Base-by-base conservation (phyloP, 805 yeast genomes). In the Barnettozyma californica region DNA sequence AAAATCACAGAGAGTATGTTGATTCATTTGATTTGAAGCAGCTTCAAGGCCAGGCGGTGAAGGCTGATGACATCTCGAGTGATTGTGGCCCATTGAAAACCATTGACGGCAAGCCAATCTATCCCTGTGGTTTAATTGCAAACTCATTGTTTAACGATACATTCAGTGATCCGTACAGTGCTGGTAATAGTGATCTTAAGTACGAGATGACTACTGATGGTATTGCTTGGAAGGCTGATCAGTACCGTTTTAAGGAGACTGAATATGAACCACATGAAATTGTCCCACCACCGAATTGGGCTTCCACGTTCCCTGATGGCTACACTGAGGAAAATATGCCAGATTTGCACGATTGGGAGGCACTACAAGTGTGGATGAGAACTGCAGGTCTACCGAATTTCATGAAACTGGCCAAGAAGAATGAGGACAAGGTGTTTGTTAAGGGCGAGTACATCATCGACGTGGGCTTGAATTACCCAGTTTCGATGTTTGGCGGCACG, bases 221-320 rank as follows among this genome's bases (percentile, higher is more conserved):
- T 5, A 92, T 92, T 47, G 85, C 97, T 4, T 92, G 99, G 99
- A 53, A 78, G 2, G 73, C 89, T 1, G 97, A 94, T 67, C 71
- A 78, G 47, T 69, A 78, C 36, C 76, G 87, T 53, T 92, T 78
- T 70, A 81, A 84, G 69, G 81, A 77, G 61, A 85, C 98, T 1
- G 57, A 71, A 46, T 91, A 94, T 64, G 72, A 75, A 38, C 72
- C 83, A 9, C 62, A 72, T 26, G 83, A 89, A 13, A 83, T 92
- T 40, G 94, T 83, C 2, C 99, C 99, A 11, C 99, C 99, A 6
- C 96, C 94, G 45, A 88, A 86, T 68, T 92, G 99, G 99, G 72
- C 68, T 37, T 75, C 78, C 53, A 70, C 61, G 68, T 92, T 67
- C 65, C 98, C 98, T 2, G 68, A 90, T 51, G 98, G 98, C 0